Base-by-base conservation (phyloP, 352 stramenopile genomes). In the Globisporangium canariense region DNA sequence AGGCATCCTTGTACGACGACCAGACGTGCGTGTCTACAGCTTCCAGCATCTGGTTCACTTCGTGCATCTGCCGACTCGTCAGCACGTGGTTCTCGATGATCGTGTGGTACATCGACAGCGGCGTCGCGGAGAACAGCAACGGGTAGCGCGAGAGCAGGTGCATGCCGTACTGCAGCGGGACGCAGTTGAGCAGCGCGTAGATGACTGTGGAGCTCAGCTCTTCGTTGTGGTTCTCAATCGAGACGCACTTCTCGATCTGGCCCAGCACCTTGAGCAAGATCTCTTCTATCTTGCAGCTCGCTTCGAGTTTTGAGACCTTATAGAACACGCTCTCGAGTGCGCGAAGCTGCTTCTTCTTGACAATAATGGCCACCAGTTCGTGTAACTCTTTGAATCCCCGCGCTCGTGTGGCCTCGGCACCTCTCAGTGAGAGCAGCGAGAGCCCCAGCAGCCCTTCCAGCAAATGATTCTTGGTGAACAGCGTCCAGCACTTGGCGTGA, bases 1-100 rank as follows among this genome's bases (percentile, higher is more conserved):
- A 77, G 38, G 81, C 71, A 58, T 91, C 74, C 51, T 93, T 89
- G 60, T 90, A 93, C 2, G 86, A 83, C 16, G 78, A 75, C 86
- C 88, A 96, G 2, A 91, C 75, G 32, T 92, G 87, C 4, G 86
- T 91, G 58, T 94, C 86, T 36, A 94, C 82, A 34, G 81, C 79
- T 62, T 96, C 88, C 20, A 96, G 71, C 67, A 93, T 88, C 41
- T 82, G 78, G 36, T 77, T 69, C 16, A 93, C 74, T 52, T 92
- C 78, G 52, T 88, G 62, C 9, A 80, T 76, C 58, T 93, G 84
- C 22, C 77, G 79, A 54, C 89, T 73, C 16, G 69, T 88, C 1
- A 96, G 73, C 10, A 87, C 73, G 59, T 91, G 77, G 8, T 77
- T 76, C 60, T 91, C 83, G 16, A 95, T 72, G 56, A 93, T 89